phyloP scores from a whole-genome alignment of 176 grass and related monocot genomes.

The Phyllostachys edulis region DNA sequence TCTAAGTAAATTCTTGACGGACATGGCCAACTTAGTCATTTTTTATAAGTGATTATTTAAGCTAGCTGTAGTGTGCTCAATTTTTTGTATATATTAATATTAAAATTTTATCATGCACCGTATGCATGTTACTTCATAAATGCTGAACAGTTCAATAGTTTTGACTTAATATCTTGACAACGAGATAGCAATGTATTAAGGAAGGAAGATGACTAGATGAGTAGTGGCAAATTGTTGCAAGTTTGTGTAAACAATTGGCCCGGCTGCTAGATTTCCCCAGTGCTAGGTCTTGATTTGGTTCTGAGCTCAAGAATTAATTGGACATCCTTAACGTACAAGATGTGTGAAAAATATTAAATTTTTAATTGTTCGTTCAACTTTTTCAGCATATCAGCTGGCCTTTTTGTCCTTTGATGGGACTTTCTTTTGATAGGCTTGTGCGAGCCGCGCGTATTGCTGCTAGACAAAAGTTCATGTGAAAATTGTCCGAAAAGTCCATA shows the following conservation, averaged over 20 bases:
- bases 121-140: background rate
- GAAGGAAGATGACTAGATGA: background rate
- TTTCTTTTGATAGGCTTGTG: background rate
- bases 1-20: too few relatives aligned
- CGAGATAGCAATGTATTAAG: background rate
- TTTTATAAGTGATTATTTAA: background rate
- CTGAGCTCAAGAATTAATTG: background rate
- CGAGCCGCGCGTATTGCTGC: background rate
- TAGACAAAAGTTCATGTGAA: background rate
- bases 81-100: background rate
- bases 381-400: background rate
- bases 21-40: background rate
- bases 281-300: background rate
- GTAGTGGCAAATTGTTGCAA: too few relatives aligned
- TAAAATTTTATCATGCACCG: background rate
- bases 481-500: background rate
- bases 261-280: background rate
- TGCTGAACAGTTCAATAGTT: background rate
- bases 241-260: too few relatives aligned
- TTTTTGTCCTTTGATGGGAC: background rate
- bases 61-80: background rate
- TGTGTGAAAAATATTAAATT: background rate
- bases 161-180: background rate
- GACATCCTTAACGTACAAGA: background rate
- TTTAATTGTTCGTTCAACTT: background rate